Conservation (phyloP, 345 rosid genomes). For the Hibiscus trionum region DNA sequence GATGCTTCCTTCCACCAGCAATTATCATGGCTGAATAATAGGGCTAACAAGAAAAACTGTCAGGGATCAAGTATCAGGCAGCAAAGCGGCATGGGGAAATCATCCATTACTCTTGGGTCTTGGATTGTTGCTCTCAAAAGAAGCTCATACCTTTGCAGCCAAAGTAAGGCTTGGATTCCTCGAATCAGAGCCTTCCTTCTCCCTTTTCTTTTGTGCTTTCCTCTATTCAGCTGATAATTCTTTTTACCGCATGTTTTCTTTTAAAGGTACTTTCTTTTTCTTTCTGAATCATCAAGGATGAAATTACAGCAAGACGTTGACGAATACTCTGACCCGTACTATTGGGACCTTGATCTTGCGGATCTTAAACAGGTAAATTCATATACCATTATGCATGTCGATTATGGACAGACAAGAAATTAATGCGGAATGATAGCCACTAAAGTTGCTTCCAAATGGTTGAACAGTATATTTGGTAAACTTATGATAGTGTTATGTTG, state of each 20-base stretch:
- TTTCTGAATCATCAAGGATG: constrained; percentile 60
- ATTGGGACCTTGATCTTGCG: constrained; percentile 64
- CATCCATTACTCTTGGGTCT: constrained; percentile 79
- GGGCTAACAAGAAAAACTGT: constrained; percentile 11
- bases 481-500: background rate
- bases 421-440: background rate
- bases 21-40: background rate
- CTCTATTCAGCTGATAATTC: background rate
- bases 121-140: constrained; percentile 75
- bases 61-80: constrained; percentile 87
- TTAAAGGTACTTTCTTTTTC: constrained; percentile 74
- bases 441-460: background rate
- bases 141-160: constrained; percentile 78
- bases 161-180: constrained; percentile 41
- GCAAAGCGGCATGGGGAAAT: constrained; percentile 77
- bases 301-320: constrained; percentile 82
- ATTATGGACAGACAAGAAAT: background rate
- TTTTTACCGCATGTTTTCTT: constrained; percentile 11
- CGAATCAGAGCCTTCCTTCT: background rate
- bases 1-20: background rate
- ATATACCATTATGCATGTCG: background rate
- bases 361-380: constrained; percentile 72
- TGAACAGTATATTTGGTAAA: background rate
- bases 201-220: background rate
- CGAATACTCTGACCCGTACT: constrained; percentile 79